A percentile compares a stretch with the other conserved stretches of the same genome.
Conservation (phyloP, 441 rosid species). For the Iberis amara region DNA sequence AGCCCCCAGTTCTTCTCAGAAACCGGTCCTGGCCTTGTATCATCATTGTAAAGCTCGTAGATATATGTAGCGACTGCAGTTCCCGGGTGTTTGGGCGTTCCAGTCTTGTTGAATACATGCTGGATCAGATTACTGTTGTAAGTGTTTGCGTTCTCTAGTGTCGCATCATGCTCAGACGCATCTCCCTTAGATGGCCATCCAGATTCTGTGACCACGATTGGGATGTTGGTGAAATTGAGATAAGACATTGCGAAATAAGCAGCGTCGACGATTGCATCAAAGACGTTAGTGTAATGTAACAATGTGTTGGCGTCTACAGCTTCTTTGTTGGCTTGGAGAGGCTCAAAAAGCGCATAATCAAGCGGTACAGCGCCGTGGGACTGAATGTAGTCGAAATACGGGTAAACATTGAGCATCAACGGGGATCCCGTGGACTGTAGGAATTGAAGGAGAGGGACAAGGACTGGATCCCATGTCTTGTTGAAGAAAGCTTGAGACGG, state of each 20-base stretch:
- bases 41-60: slow-evolving; percentile 93
- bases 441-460: slow-evolving; percentile 77
- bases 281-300: slow-evolving; percentile 86
- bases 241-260: slow-evolving; percentile 78
- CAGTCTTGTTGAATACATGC: slow-evolving; percentile 78
- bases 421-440: slow-evolving; percentile 70
- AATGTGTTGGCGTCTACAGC: slow-evolving; percentile 91
- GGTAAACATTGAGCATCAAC: slow-evolving; percentile 81
- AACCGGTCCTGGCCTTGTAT: slow-evolving; percentile 50
- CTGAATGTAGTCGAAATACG: slow-evolving; percentile 73
- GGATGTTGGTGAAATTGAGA: slow-evolving; percentile 71
- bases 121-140: slow-evolving; percentile 84
- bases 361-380: slow-evolving; percentile 66
- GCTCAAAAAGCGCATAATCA: slow-evolving; percentile 85
- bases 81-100: slow-evolving; percentile 85
- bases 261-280: slow-evolving; percentile 86
- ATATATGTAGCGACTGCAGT: slow-evolving; percentile 64
- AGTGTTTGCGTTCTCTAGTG: slow-evolving; percentile 71
- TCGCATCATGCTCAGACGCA: slow-evolving; percentile 60
- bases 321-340: slow-evolving; percentile 78
- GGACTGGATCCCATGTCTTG: slow-evolving; percentile 75
- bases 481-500: slow-evolving; percentile 98
- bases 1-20: slow-evolving; percentile 95
- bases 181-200: slow-evolving; percentile 98
- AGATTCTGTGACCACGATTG: slow-evolving; percentile 67